Base-by-base conservation (phyloP, 768 basidiomycete species). In the Russula foetens region DNA sequence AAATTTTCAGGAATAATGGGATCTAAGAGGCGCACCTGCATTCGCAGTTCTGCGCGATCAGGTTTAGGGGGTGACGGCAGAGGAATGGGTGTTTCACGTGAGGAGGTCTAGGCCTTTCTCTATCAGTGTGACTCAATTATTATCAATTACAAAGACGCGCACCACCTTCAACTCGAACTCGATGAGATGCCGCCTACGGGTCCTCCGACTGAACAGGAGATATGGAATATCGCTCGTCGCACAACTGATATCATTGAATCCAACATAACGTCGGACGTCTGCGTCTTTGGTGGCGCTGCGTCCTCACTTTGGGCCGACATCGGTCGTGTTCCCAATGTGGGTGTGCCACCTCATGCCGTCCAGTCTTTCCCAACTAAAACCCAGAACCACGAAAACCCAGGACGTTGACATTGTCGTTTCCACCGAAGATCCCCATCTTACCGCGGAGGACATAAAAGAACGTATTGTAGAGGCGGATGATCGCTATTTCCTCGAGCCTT, bases 261-360 rank as follows among this genome's bases (percentile, higher is more conserved):
- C n/a, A 5, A n/a, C 2, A 14, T 51, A 9, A 45, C 54, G 0
- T 0, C 3, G 9, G 12, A 35, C 6, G 48, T 51, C 33, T 63
- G 43, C 53, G 21, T 63, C 14, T 63, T 63, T 24, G 58, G 62
- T n/a, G 39, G 60, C 7, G 60, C 60, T 0, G 60, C 60, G 7
- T 43, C 12, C 19, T 41, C 8, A 38, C 35, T 62, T 4, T 63
- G 58, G 58, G 31, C 52, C 4, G 43, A 60, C 14, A 60, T 53
- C 9, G 31, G 4, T 3, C 58, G 58, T 3, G 47, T 55, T 15
- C 62, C 62, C 1, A 49, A 49, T 7, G 62, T 63, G 11, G n/a
- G n/a, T 31, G 60, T 45, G n/a, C 1, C 24, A 11, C 41, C 28
- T 19, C 43, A 9, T 4, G 23, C 15, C 1, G 6, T 45, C 55